Conservation (phyloP, 2,329 filamentous ascomycete genomes). For the Apiospora marii region DNA sequence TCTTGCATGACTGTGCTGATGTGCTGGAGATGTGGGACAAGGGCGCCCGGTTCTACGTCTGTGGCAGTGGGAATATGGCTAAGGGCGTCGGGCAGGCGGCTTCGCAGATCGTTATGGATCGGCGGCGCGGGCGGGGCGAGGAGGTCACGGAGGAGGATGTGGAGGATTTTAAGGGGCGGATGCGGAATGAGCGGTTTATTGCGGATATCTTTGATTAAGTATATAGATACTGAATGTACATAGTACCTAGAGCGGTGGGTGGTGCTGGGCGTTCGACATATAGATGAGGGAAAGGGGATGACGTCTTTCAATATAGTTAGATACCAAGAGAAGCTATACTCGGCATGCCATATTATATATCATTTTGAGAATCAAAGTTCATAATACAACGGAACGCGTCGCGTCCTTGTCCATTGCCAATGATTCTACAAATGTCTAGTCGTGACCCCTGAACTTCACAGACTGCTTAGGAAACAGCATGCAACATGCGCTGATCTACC, state of each 20-base stretch:
- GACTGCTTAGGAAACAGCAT: too few species aligned
- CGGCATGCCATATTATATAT: too few species aligned
- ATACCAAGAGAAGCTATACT: neutral
- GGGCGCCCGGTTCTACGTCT: conserved; percentile 61
- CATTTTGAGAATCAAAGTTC: too few species aligned
- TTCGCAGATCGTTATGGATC: conserved; percentile 40
- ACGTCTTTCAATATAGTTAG: neutral
- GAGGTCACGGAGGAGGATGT: conserved; percentile 34
- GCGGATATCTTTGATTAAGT: conserved; percentile 45
- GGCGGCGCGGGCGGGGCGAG: conserved; percentile 26
- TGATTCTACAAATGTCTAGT: too few species aligned
- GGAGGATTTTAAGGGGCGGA: conserved; percentile 29
- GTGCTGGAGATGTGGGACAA: conserved; percentile 32
- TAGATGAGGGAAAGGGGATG: neutral
- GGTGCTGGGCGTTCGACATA: neutral
- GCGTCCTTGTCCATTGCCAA: too few species aligned
- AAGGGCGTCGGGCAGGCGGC: conserved; percentile 44
- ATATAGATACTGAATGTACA: neutral
- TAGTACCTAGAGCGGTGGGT: neutral
- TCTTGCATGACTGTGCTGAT: conserved; percentile 33
- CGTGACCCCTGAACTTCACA: too few species aligned
- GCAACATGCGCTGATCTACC: too few species aligned
- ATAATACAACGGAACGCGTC: too few species aligned
- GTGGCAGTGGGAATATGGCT: conserved; percentile 54
- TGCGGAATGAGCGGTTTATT: conserved; percentile 44